Base-by-base conservation (phyloP, 2,329 filamentous ascomycete genomes). In the Grosmannia penicillata region DNA sequence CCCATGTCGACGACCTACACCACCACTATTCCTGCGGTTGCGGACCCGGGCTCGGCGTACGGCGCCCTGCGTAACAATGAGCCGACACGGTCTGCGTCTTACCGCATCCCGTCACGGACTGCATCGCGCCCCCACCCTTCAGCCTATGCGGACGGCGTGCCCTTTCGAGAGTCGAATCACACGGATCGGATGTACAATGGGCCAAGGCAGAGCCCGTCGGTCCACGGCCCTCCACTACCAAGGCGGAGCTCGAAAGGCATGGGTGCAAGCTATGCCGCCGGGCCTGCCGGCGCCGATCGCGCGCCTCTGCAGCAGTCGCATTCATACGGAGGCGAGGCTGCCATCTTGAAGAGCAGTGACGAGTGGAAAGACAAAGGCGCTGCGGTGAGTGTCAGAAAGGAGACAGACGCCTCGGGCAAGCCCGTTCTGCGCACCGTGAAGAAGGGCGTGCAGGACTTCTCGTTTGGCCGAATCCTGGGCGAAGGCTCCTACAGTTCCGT, bases 401-500 rank as follows among this genome's bases (percentile, higher is more conserved):
- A 95, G 53, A 70, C 86, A 21, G 91, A 96, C 57, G 74, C 82
- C 23, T 83, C 78, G 47, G 91, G 91, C 17, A 82, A 84, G 48
- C 76, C 83, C 4, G 70, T 93, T 8, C 70, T 85, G 45, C 78
- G 84, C 44, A 78, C 83, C 42, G 79, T 96, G 38, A 96, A 96
- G 59, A 98, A 98, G 56, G 91, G 91, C 3, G 91, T 98, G 32
- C 83, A 91, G 48, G 91, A 98, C 61, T 98, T 98, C 59, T 80
- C 79, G 27, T 98, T 98, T 60, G 87, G 87, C 19, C 74, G 82
- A 39, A 79, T 89, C 3, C 68, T 98, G 3, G 91, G 91, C 41
- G 91, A 98, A 59, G 91, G 91, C 21, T 98, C 91, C 6, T 98
- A 98, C 70, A 96, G 89, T 53, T 95, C 87, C 8, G 91, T 98